A percentile compares a stretch with the other conserved stretches of the same genome.
phyloP scores from a whole-genome alignment of 2,329 filamentous ascomycete genomes.

The Metarhizium rileyi region DNA sequence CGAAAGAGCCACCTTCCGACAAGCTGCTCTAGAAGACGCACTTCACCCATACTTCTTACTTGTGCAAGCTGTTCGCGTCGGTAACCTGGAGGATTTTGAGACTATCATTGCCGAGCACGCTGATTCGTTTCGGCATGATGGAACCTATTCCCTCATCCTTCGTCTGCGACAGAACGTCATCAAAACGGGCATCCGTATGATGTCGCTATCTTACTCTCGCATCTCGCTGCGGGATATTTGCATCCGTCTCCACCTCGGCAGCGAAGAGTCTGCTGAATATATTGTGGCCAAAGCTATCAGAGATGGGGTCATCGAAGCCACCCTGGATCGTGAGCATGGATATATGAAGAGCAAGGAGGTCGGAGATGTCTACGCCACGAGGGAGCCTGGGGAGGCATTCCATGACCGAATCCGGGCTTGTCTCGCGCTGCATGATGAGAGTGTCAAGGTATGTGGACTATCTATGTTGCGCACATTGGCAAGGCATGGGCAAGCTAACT shows the following conservation, averaged over 20 bases:
- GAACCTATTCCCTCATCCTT: conserved; percentile 90
- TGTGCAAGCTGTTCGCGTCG: conserved; percentile 92
- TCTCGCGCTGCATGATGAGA: conserved; percentile 88
- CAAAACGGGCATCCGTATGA: conserved; percentile 98
- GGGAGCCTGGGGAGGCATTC: conserved; percentile 93
- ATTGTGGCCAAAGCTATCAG: conserved; percentile 98
- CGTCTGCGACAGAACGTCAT: conserved; percentile 97
- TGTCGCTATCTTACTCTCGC: conserved; percentile 94
- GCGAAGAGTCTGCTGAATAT: conserved; percentile 96
- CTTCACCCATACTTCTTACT: conserved; percentile 89
- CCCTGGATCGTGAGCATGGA: conserved; percentile 83
- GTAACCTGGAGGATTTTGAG: conserved; percentile 88
- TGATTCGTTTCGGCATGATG: conserved; percentile 81
- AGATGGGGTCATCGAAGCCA: conserved; percentile 94
- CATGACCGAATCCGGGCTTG: conserved; percentile 93
- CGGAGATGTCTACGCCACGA: conserved; percentile 89
- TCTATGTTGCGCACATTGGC: background rate
- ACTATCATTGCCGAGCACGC: conserved; percentile 74
- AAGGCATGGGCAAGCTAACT: conserved; percentile 10
- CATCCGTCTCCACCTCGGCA: conserved; percentile 84
- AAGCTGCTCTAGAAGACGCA: conserved; percentile 74
- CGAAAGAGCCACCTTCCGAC: conserved; percentile 87
- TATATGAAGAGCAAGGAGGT: conserved; percentile 99
- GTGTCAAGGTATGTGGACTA: conserved; percentile 86
- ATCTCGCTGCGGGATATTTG: conserved; percentile 97